Percentiles rank a stretch among this genome's conserved stretches.
Evolutionary conservation across 331 rosid genomes (phyloP).

Genomic region (Acacia pycnantha): DNA sequence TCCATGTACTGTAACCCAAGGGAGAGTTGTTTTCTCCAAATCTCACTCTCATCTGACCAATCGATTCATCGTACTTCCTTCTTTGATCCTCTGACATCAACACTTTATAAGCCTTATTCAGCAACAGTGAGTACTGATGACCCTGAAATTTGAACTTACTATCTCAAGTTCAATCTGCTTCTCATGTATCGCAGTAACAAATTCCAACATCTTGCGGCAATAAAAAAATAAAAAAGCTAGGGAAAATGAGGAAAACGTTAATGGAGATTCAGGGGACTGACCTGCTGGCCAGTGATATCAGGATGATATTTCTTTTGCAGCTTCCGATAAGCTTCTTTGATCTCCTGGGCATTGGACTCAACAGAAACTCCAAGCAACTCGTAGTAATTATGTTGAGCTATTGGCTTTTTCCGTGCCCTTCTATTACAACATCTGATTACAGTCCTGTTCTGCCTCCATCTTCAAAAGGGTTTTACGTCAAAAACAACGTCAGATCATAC

Average conservation of each 20-base stretch:
- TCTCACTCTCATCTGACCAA: slow-evolving; percentile 43
- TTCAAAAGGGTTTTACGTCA: slow-evolving; percentile 12
- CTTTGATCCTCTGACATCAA: slow-evolving; percentile 61
- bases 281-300: slow-evolving; percentile 80
- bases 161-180: slow-evolving; percentile 16
- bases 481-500: not conserved
- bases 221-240: not conserved
- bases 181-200: not conserved
- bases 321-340: slow-evolving; percentile 72
- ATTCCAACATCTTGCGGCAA: not conserved
- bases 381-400: slow-evolving; percentile 46
- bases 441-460: slow-evolving; percentile 41
- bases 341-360: slow-evolving; percentile 49
- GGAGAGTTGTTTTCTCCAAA: slow-evolving; percentile 38
- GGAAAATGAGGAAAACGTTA: not conserved
- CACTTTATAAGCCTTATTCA: slow-evolving; percentile 76
- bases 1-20: slow-evolving; percentile 64
- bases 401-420: slow-evolving; percentile 28
- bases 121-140: slow-evolving; percentile 57
- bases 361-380: slow-evolving; percentile 70
- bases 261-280: not conserved
- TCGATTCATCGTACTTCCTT: slow-evolving; percentile 59
- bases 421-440: slow-evolving; percentile 48
- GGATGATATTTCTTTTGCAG: slow-evolving; percentile 81
- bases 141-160: slow-evolving; percentile 40